phyloP scores from a whole-genome alignment of 1,284 basidiomycete species.

The Meripilus lineatus region DNA sequence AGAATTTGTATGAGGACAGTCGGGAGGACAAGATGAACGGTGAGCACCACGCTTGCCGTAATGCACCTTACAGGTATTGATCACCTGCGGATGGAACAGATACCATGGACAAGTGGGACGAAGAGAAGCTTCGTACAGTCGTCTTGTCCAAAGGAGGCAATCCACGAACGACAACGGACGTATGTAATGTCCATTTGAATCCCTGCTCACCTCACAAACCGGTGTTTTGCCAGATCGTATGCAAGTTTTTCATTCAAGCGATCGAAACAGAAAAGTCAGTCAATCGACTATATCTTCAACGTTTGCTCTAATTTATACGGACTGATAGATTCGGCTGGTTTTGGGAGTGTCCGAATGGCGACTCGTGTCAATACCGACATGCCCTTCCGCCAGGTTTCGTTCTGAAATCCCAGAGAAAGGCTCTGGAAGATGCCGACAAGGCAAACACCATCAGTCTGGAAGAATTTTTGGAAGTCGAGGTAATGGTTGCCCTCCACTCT shows the following conservation, averaged over 20 bases:
- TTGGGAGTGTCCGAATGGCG: conserved; percentile 88
- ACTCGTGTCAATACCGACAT: conserved; percentile 92
- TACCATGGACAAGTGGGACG: conserved; percentile 98
- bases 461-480: conserved; percentile 97
- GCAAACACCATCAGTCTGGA: conserved; percentile 90
- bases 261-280: conserved; percentile 88
- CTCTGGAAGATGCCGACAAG: conserved; percentile 80
- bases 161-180: conserved; percentile 89
- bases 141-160: conserved; percentile 89
- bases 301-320: conserved; percentile 2
- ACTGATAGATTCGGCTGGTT: conserved; percentile 79
- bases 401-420: conserved; percentile 88
- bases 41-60: conserved; percentile 33
- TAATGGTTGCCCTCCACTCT: conserved; percentile 33
- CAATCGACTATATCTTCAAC: conserved; percentile 14
- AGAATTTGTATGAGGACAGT: conserved; percentile 90
- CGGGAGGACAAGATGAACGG: conserved; percentile 79
- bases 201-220: conserved; percentile 2
- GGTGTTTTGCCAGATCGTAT: conserved; percentile 70
- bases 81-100: conserved; percentile 46
- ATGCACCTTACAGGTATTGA: too few relatives aligned
- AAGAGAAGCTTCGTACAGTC: conserved; percentile 86
- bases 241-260: conserved; percentile 96
- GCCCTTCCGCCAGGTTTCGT: conserved; percentile 95
- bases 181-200: conserved; percentile 32